phyloP scores from a whole-genome alignment of 768 basidiomycete species.

The Termitomyces sp. region DNA sequence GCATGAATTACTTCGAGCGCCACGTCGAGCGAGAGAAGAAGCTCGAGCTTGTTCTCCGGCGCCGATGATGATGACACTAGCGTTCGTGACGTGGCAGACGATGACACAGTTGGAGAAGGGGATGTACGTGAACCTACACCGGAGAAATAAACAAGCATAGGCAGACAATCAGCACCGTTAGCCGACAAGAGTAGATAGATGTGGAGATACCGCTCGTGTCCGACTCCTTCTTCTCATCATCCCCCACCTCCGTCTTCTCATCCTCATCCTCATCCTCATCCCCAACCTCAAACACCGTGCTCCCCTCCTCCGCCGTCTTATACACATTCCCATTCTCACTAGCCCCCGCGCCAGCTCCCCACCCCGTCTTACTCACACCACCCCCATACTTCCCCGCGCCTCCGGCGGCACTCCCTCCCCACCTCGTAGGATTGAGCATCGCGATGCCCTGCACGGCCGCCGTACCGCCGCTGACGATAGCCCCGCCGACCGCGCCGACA shows the following conservation, averaged over 20 bases:
- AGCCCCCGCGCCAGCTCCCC: conserved; percentile 19
- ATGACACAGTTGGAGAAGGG: not conserved
- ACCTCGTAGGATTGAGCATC: conserved; percentile 88
- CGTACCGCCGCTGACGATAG: conserved; percentile 63
- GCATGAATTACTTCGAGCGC: conserved; percentile 92
- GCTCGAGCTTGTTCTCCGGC: conserved; percentile 55
- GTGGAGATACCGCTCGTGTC: conserved; percentile 6
- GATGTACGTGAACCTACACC: not conserved
- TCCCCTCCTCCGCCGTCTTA: conserved; percentile 35
- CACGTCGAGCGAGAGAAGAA: conserved; percentile 87
- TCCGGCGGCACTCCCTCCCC: conserved; percentile 46
- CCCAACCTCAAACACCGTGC: conserved; percentile 50
- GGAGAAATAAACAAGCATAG: too few relatives aligned
- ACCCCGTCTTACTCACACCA: conserved; percentile 17
- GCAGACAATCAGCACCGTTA: not conserved
- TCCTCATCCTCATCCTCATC: conserved; percentile 36
- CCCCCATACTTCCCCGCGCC: conserved; percentile 5
- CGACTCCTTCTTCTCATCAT: conserved; percentile 13
- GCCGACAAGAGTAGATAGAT: not conserved
- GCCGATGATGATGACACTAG: not conserved
- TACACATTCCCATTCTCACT: conserved; percentile 11
- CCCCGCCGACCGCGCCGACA: conserved; percentile 67
- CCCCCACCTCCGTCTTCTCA: conserved; percentile 9
- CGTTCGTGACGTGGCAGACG: conserved; percentile 2
- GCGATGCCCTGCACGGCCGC: conserved; percentile 81